Conservation (phyloP, 305 asterid species). For the Coffea humblotiana region DNA sequence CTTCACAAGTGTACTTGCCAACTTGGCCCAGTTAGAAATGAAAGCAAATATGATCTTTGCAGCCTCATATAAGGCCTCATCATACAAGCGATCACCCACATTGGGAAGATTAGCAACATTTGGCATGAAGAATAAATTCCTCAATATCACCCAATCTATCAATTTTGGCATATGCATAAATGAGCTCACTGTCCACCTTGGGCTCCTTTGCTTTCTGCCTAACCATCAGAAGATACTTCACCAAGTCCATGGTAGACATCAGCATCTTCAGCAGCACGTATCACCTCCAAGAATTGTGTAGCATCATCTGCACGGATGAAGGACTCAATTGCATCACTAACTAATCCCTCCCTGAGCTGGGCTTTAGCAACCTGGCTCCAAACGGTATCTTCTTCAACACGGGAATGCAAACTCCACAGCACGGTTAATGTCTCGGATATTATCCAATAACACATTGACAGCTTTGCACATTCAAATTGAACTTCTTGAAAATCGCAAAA, state of each 20-base stretch:
- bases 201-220: conserved; percentile 97
- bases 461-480: conserved; percentile 99
- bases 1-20: conserved; percentile 91
- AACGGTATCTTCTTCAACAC: conserved; percentile 98
- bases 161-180: conserved; percentile 97
- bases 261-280: conserved; percentile 79
- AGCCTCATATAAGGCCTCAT: conserved; percentile 94
- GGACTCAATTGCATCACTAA: conserved; percentile 97
- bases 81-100: conserved; percentile 98
- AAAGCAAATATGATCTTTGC: conserved; percentile 94
- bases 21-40: conserved; percentile 95
- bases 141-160: conserved; percentile 92
- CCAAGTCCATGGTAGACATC: conserved; percentile 96
- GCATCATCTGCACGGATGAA: conserved; percentile 97
- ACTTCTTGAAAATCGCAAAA: conserved; percentile 92
- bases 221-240: conserved; percentile 94
- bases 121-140: conserved; percentile 96
- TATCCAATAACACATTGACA: conserved; percentile 85
- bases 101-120: conserved; percentile 97
- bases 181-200: conserved; percentile 96
- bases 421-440: conserved; percentile 86
- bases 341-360: conserved; percentile 96
- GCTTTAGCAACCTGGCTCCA: conserved; percentile 99
- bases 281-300: conserved; percentile 89
- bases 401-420: conserved; percentile 98